Conservation (phyloP, 2,329 filamentous ascomycete species). For the Arthrinium puccinioides region DNA sequence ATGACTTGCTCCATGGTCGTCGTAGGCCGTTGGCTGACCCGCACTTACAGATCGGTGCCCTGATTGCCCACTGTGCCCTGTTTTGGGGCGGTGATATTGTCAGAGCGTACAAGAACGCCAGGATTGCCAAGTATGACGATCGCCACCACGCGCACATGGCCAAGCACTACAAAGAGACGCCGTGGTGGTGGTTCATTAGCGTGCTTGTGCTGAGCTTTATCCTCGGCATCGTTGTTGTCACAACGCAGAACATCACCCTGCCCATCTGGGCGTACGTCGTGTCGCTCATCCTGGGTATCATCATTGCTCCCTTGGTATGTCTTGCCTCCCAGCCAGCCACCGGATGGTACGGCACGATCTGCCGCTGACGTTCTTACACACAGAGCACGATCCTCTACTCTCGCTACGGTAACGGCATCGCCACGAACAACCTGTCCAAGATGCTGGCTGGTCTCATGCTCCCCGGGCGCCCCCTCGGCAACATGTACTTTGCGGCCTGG, state of each 20-base stretch:
- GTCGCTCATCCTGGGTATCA: conserved; percentile 31
- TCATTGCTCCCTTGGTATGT: conserved; percentile 44
- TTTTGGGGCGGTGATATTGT: conserved; percentile 50
- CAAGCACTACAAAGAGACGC: conserved; percentile 43
- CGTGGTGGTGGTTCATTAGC: conserved; percentile 38
- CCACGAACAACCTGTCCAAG: conserved; percentile 51
- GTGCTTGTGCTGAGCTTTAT: conserved; percentile 36
- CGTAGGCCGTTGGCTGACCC: neutral
- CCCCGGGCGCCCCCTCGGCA: conserved; percentile 43
- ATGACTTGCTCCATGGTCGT: neutral
- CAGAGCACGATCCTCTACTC: conserved; percentile 45
- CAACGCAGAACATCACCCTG: conserved; percentile 37
- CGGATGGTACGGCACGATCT: neutral
- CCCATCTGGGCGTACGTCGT: conserved; percentile 40
- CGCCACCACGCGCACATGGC: conserved; percentile 45
- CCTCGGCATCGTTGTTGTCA: conserved; percentile 36
- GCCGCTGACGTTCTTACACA: conserved; percentile 4
- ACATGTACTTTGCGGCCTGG: conserved; percentile 53
- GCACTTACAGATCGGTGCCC: conserved; percentile 41
- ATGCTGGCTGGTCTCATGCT: conserved; percentile 46
- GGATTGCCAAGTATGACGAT: conserved; percentile 34
- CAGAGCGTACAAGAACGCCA: conserved; percentile 38
- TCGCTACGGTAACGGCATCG: conserved; percentile 48
- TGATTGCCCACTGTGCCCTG: conserved; percentile 42
- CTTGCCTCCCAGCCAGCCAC: neutral